Evolutionary conservation across 257 asterid species (phyloP).

Genomic region (Solanum bukasovii): DNA sequence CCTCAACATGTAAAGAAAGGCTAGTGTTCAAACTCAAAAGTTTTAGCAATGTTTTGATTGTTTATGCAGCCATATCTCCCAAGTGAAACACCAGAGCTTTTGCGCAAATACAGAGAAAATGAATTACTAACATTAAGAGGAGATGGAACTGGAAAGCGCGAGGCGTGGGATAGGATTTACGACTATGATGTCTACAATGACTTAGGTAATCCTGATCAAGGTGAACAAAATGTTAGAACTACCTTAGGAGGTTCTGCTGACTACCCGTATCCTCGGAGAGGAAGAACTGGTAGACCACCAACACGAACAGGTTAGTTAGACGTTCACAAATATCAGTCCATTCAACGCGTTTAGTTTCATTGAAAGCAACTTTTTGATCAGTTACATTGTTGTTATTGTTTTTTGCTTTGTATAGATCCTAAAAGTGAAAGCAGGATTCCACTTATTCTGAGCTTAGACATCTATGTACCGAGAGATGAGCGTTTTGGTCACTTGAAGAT

Average conservation of each 20-base stretch:
- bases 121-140: conserved; percentile 23
- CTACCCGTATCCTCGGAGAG: conserved; percentile 12
- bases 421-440: conserved; percentile 18
- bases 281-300: conserved; percentile 2
- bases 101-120: conserved; percentile 16
- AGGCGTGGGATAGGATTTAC: conserved; percentile 32
- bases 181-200: conserved; percentile 30
- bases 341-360: not conserved
- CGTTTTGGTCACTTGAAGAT: conserved; percentile 22
- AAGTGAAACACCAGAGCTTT: conserved; percentile 20
- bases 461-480: conserved; percentile 29
- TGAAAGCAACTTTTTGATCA: not conserved
- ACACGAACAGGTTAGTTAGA: not conserved
- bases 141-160: conserved; percentile 17
- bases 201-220: conserved; percentile 26
- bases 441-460: not conserved
- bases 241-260: conserved; percentile 23
- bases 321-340: not conserved
- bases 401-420: conserved; percentile 7
- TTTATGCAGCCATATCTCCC: conserved; percentile 22
- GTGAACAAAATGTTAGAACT: conserved; percentile 1
- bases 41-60: not conserved
- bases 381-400: not conserved
- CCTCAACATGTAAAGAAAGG: not conserved
- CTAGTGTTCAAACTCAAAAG: not conserved